A percentile compares a stretch with the other conserved stretches of the same genome.
phyloP scores from a whole-genome alignment of 2,329 filamentous ascomycete genomes.

The Dichotomopilus funicola region DNA sequence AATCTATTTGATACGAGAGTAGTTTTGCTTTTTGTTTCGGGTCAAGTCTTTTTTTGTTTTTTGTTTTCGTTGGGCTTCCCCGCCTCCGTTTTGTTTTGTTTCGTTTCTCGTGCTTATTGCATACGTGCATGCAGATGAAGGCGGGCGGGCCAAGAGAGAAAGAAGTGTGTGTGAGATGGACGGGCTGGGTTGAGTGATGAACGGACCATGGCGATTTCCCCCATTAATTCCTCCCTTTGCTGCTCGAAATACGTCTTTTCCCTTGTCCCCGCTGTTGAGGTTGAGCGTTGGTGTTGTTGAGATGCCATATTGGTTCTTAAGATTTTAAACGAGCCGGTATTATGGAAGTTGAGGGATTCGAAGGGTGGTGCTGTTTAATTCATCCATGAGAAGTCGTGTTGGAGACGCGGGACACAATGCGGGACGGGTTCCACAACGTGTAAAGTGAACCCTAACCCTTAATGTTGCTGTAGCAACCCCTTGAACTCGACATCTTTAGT shows the following conservation, averaged over 20 bases:
- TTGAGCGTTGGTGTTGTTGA: constrained; percentile 27
- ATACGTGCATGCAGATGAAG: too few relatives aligned
- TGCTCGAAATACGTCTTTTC: constrained; percentile 66
- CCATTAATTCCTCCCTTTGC: constrained; percentile 64
- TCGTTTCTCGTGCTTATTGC: not conserved
- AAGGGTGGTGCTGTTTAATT: not conserved
- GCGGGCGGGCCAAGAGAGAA: too few relatives aligned
- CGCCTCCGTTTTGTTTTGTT: not conserved
- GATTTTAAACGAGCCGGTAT: not conserved
- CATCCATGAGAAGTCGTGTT: not conserved
- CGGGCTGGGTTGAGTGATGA: not conserved
- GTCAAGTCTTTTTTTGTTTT: not conserved
- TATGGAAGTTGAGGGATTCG: too few relatives aligned
- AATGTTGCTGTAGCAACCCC: constrained; percentile 1
- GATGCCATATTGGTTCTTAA: constrained; percentile 27
- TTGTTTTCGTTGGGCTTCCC: not conserved
- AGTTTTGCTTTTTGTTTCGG: not conserved
- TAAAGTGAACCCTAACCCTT: not conserved
- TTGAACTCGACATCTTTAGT: not conserved
- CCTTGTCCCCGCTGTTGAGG: constrained; percentile 25
- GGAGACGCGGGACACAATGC: not conserved
- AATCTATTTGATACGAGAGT: not conserved
- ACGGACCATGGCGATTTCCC: constrained; percentile 63
- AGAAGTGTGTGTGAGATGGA: not conserved
- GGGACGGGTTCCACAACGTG: not conserved